phyloP scores from a whole-genome alignment of 441 rosid genomes.

The Macaranga tanarius region DNA sequence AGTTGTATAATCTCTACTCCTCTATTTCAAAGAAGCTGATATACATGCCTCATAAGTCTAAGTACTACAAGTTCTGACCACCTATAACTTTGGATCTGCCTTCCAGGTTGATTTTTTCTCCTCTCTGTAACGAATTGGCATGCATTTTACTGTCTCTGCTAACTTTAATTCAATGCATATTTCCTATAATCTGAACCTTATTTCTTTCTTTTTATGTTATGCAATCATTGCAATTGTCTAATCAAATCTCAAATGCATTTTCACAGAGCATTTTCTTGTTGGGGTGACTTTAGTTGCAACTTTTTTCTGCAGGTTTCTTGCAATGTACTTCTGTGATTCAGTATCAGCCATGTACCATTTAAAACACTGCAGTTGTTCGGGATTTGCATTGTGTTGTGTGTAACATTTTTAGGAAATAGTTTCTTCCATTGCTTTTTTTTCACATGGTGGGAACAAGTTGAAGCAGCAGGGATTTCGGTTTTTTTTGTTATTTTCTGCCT shows the following conservation, averaged over 20 bases:
- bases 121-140: neutral
- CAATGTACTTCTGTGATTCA: conserved; percentile 8
- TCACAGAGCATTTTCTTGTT: neutral
- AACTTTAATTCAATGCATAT: neutral
- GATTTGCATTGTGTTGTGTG: conserved; percentile 8
- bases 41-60: no score
- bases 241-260: neutral
- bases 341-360: conserved; percentile 22
- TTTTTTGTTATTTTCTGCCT: conserved; percentile 33
- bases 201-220: neutral
- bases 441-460: conserved; percentile 20
- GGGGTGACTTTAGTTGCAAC: conserved; percentile 15
- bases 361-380: conserved; percentile 16
- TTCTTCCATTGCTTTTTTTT: neutral
- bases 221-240: neutral
- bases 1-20: neutral
- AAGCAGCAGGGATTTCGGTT: conserved; percentile 23
- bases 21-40: neutral
- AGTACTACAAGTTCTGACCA: no score
- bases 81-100: neutral
- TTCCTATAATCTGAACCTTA: neutral
- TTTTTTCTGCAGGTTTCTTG: conserved; percentile 30
- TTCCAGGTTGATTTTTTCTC: neutral
- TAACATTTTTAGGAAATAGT: neutral
- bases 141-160: neutral